Percentiles rank a stretch among this genome's conserved stretches.
These are phyloP conservation scores for Emericellopsis terricola DNA, from an alignment of 495 filamentous ascomycete genomes.

Conservation along the genomic window DNA sequence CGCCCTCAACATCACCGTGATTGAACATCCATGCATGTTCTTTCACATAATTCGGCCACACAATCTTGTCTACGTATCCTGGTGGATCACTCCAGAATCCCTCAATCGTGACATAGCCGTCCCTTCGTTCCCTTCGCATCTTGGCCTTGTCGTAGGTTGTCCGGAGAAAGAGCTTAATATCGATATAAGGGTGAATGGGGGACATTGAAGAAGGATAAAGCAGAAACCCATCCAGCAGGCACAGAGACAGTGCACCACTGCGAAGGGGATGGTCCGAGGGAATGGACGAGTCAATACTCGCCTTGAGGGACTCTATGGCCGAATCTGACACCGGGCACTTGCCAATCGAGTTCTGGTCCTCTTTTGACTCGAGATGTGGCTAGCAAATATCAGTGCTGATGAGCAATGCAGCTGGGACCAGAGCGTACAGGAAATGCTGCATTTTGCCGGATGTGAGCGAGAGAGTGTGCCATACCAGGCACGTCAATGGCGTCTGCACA, in stretches of 20 bases:
- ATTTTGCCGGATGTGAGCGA: conserved; percentile 42
- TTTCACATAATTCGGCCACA: conserved; percentile 83
- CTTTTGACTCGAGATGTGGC: conserved; percentile 46
- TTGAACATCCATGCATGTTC: conserved; percentile 63
- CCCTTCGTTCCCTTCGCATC: conserved; percentile 47
- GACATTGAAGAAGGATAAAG: conserved; percentile 38
- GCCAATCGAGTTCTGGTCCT: conserved; percentile 54
- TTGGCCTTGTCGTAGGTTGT: conserved; percentile 43
- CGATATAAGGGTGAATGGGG: conserved; percentile 36
- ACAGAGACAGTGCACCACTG: conserved; percentile 22
- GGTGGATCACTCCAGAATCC: conserved; percentile 92
- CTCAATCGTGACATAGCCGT: conserved; percentile 72
- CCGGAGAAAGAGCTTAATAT: conserved; percentile 59
- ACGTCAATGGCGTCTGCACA: conserved; percentile 58
- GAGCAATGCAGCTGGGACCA: too few relatives aligned
- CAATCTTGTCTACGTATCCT: conserved; percentile 83
- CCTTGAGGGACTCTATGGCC: conserved; percentile 17
- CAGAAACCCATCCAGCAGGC: conserved; percentile 67
- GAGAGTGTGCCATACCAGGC: conserved; percentile 35
- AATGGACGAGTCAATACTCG: conserved; percentile 23
- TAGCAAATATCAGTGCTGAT: conserved; percentile 11
- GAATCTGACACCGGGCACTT: conserved; percentile 22
- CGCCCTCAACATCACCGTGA: conserved; percentile 39
- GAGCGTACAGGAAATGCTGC: conserved; percentile 17
- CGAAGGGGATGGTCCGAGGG: conserved; percentile 12